Base-by-base conservation (phyloP, 148 eudicot species). In the Camellia japonica region DNA sequence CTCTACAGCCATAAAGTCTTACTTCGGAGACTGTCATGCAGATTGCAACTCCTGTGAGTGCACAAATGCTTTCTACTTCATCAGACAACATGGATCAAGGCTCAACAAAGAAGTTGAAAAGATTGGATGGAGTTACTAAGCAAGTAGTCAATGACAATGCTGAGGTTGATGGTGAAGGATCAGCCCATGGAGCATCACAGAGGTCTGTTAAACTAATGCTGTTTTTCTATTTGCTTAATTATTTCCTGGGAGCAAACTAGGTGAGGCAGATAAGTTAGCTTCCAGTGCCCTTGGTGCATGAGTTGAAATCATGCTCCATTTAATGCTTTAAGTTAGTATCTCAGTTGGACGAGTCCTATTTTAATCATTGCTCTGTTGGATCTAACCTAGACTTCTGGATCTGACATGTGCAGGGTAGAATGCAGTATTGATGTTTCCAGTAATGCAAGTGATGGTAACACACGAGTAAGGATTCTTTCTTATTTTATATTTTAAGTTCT, bases 341-440 rank as follows among this genome's bases (percentile, higher is more conserved):
- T 61, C 18, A 3, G 19, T 61, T 61, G 18, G 3, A 7, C 3
- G 64, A 15, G 20, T 61, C 16, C 9, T 61, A 2, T 5, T 61
- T 61, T 61, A n/a, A 8, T 74, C 61, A 59, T 13, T 60, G 51
- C 77, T 38, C 66, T 59, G 10, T 6, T 67, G 43, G 62, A 18
- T 10, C 15, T 67, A 54, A 43, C 6, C 65, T n/a, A 41, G 67
- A 68, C 8, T 59, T 69, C 10, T 70, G 19, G 10, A 18, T 74
- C 30, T 23, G 11, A 41, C 18, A 16, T 62, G 68, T 68, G 64
- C 83, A 90, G 90, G 78, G 71, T 86, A 62, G 89, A 88, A 56
- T 83, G 78, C 62, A 87, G 30, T 79, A 83, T 86, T 76, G 92
- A 87, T 77, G 92, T 83, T 75, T 86, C 92, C 54, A 81, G 80